Conservation (phyloP, 1,139 yeast genomes). For the Pichia kudriavzevii region DNA sequence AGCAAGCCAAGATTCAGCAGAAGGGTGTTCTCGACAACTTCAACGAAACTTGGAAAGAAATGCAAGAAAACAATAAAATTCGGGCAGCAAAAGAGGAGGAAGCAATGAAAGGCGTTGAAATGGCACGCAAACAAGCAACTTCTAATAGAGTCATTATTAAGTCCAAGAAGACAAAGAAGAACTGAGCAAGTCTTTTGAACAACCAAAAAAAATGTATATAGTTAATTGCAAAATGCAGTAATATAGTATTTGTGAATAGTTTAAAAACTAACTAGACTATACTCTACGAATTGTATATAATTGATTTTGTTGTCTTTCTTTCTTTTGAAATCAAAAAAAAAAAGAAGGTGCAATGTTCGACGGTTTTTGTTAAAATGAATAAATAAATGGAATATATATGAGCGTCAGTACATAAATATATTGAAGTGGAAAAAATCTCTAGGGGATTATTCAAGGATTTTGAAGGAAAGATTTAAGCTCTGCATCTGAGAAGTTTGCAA, state of each 20-base stretch:
- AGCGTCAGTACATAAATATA: not conserved
- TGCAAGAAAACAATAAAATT: slow-evolving; percentile 23
- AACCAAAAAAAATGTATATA: too few species aligned
- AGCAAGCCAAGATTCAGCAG: slow-evolving; percentile 21
- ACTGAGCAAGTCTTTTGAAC: too few species aligned
- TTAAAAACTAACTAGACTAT: too few species aligned
- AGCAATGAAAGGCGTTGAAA: slow-evolving; percentile 24
- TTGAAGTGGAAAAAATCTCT: not conserved
- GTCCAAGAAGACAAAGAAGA: slow-evolving; percentile 16
- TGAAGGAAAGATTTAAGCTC: slow-evolving; percentile 22
- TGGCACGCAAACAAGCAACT: slow-evolving; percentile 22
- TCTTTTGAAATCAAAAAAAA: slow-evolving; percentile 1
- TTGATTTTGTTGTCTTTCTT: too few species aligned
- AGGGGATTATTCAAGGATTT: slow-evolving; percentile 11
- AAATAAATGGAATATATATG: slow-evolving; percentile 1
- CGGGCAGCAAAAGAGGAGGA: slow-evolving; percentile 22
- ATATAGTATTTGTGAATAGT: not conserved
- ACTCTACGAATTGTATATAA: too few species aligned
- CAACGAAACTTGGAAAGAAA: slow-evolving; percentile 25
- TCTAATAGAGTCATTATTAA: slow-evolving; percentile 24
- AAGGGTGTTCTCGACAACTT: slow-evolving; percentile 26
- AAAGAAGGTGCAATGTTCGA: not conserved
- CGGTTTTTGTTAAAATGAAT: slow-evolving; percentile 1
- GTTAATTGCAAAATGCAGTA: not conserved
- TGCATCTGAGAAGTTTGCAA: slow-evolving; percentile 22